A percentile compares a stretch with the other conserved stretches of the same genome.
Evolutionary conservation across 179 eudicot genomes (phyloP).

Genomic region (Camellia oleifera): DNA sequence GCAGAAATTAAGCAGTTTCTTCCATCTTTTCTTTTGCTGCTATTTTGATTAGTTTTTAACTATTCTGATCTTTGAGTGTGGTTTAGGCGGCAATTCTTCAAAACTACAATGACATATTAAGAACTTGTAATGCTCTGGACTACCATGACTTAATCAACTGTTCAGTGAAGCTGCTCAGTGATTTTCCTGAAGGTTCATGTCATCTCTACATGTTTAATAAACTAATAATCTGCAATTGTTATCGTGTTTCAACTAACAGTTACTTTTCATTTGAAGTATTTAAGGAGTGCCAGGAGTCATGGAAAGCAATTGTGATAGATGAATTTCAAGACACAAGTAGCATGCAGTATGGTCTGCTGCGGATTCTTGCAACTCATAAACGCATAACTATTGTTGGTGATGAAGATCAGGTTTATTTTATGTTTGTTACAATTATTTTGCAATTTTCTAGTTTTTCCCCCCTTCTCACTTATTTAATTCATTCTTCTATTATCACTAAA

Average conservation of each 20-base stretch:
- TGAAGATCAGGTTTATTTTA: slow-evolving; percentile 77
- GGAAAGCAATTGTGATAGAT: slow-evolving; percentile 86
- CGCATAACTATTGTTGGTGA: slow-evolving; percentile 88
- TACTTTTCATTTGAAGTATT: slow-evolving; percentile 40
- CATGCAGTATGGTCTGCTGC: slow-evolving; percentile 75
- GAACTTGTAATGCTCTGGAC: slow-evolving; percentile 85
- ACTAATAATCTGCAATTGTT: slow-evolving; percentile 3
- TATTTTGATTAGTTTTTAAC: slow-evolving; percentile 17
- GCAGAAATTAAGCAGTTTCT: slow-evolving; percentile 21
- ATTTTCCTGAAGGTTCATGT: slow-evolving; percentile 75
- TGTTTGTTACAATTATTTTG: not conserved
- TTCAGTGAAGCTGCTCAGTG: slow-evolving; percentile 77
- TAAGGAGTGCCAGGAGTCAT: slow-evolving; percentile 72
- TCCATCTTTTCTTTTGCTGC: not conserved
- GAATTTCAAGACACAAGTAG: slow-evolving; percentile 97
- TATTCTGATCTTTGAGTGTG: slow-evolving; percentile 20
- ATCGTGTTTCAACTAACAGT: slow-evolving; percentile 10
- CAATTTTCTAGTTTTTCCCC: not conserved
- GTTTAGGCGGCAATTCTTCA: slow-evolving; percentile 65
- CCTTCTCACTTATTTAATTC: not conserved
- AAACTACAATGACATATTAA: slow-evolving; percentile 59
- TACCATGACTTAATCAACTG: slow-evolving; percentile 87
- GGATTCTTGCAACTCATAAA: slow-evolving; percentile 72
- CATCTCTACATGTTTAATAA: slow-evolving; percentile 16
- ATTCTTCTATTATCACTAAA: not conserved